Evolutionary conservation across 208 protist species (phyloP).

Genomic region (Trypanosoma scelopori): DNA sequence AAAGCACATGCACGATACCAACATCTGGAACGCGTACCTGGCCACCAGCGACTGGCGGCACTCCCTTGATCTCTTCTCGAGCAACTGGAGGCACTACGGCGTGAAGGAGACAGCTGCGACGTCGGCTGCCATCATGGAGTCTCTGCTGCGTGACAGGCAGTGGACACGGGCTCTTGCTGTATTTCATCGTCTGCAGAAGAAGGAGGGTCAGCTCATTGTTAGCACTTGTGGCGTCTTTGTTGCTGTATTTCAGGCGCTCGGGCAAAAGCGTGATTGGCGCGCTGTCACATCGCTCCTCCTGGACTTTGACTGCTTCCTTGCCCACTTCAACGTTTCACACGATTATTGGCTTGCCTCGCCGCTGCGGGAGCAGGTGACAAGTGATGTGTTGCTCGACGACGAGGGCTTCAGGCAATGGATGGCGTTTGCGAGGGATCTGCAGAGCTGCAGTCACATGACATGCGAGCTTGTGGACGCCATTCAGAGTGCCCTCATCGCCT

Average conservation of each 20-base stretch:
- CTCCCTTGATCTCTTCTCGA: constrained; percentile 55
- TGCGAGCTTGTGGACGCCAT: constrained; percentile 12
- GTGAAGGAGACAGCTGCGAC: constrained; percentile 51
- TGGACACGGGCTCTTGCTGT: constrained; percentile 31
- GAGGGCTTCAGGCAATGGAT: not conserved
- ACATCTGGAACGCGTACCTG: constrained; percentile 78
- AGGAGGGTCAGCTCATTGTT: constrained; percentile 26
- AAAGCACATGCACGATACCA: constrained; percentile 39
- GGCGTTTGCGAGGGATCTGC: constrained; percentile 11
- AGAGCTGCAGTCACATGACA: not conserved
- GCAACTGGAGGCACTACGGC: constrained; percentile 45
- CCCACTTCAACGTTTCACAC: constrained; percentile 39
- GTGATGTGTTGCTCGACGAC: not conserved
- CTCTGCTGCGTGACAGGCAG: constrained; percentile 32
- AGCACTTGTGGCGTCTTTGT: constrained; percentile 35
- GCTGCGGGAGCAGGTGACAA: constrained; percentile 1
- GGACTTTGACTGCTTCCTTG: constrained; percentile 44
- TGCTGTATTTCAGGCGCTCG: constrained; percentile 31
- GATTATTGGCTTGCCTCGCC: constrained; percentile 24
- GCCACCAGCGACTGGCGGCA: constrained; percentile 38
- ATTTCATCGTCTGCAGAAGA: constrained; percentile 33
- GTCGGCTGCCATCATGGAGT: constrained; percentile 60
- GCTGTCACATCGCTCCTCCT: constrained; percentile 26
- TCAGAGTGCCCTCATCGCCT: constrained; percentile 15
- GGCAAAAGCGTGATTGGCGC: constrained; percentile 19